Conservation (phyloP, 139 green algal species). For the Chlorella vulgaris region DNA sequence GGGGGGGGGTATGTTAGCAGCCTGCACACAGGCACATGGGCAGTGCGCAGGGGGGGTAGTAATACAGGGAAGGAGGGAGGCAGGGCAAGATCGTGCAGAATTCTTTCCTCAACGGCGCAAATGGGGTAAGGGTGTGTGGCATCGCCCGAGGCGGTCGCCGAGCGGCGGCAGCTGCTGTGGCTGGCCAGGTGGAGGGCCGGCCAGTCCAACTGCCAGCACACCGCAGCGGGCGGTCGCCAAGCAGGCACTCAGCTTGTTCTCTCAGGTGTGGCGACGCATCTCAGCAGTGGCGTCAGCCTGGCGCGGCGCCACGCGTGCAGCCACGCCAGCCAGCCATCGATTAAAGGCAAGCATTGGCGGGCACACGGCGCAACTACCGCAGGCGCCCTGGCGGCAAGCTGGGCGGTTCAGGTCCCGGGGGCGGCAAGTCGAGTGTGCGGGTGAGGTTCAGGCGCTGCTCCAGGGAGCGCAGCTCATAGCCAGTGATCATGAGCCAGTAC, state of each 20-base stretch:
- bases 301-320: no score
- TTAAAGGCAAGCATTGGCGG: not conserved
- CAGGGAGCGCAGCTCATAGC: slow-evolving; percentile 78
- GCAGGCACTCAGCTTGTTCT: no score
- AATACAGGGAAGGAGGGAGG: no score
- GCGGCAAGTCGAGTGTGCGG: slow-evolving; percentile 21
- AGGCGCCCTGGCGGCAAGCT: slow-evolving; percentile 6
- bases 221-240: no score
- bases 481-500: slow-evolving; percentile 68
- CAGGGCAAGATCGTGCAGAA: no score
- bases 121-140: no score
- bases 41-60: not conserved
- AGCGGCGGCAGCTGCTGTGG: no score
- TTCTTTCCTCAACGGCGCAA: not conserved
- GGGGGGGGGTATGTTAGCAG: not conserved
- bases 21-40: not conserved
- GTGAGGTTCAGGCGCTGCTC: slow-evolving; percentile 56
- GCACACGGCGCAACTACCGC: not conserved
- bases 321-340: not conserved
- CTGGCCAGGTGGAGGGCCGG: no score
- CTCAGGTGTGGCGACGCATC: no score
- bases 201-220: no score
- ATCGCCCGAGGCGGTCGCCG: no score
- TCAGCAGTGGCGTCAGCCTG: no score
- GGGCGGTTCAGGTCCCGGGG: not conserved